Base-by-base conservation (phyloP, 129 eudicot species). In the Centrapalus pauciflorus region DNA sequence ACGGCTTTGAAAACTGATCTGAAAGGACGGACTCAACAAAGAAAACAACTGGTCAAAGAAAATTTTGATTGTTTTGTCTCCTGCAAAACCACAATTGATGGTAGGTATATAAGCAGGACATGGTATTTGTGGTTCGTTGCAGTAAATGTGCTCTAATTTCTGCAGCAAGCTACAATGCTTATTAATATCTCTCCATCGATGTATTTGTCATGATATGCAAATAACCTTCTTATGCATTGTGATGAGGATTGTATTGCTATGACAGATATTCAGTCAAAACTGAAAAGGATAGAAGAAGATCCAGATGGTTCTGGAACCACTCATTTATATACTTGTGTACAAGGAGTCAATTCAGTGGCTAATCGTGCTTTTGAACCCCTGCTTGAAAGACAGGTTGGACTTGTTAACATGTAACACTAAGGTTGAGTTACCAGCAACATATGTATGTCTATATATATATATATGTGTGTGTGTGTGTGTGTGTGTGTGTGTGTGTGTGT, bases 31-130 rank as follows among this genome's bases (percentile, higher is more conserved):
- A 91, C 95, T 50, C 87, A 79, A 28, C 88, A 88, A 59, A 85
- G 81, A 75, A 91, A 88, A 71, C 87, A 83, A 54, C 76, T 91
- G 66, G 97, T 91, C 69, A 91, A 88, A 70, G 97, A 88, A 64
- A 91, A 91, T 74, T 91, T 91, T 79, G 97, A 91, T 82, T 91
- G 97, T 77, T 91, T 91, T 16, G 97, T 91, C 52, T 91, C 97
- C 34, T 91, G 97, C 85, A 91, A 91, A 86, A 91, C 97, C 51
- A 91, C 97, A 20, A 91, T 91, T 74, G 97, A 91, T 70, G 97
- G 96, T 91, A 61, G 77, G 83, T 70, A 55, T 28, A 20, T 24
- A n/a, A n/a, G 51, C 16, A 43, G 21, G 21, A 43, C 56, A 28
- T n/a, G 14, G 21, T 43, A 43, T 43, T 45, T 14, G n/a, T 1